Evolutionary conservation across 2,329 filamentous ascomycete species (phyloP), one percentile per base, ranked within the genome.

Genomic region (Diplodia sapinea): DNA sequence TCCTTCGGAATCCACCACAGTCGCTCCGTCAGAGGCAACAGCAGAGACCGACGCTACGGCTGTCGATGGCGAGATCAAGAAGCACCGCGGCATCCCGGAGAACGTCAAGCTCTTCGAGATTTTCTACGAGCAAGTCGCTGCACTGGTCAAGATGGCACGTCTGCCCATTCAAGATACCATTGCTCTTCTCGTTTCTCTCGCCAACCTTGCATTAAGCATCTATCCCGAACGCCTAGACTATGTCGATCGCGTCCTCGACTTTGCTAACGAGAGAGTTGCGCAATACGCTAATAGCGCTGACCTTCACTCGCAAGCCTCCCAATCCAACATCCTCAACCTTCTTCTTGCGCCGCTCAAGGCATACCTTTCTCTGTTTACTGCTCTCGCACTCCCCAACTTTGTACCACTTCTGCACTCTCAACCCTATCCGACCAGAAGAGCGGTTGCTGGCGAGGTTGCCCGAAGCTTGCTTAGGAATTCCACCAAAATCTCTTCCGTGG

Each of bases 221-320:
- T 98, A 99, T 75, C 94, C 95, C 0, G 90, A 95, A 70, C 87
- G 91, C 67, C 83, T 98, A 69, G 94, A 98, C 82, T 98, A 97
- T 74, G 92, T 98, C 61, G 93, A 99, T 75, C 94, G 98, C 78
- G 91, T 98, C 57, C 84, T 99, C 49, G 89, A 91, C 66, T 98
- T 95, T 77, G 94, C 94, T 61, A 90, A 91, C 63, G 85, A 89
- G 73, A 97, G 98, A 79, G 92, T 94, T 47, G 86, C 88, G 63
- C 93, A 97, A 77, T 92, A 96, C 79, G 89, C 91, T 68, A 97
- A 97, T 79, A 97, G 94, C 73, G 90, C 95, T n/a, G 95, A 99
- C 75, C 84, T 99, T 33, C 95, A 98, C 80, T 94, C 94, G 4
- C 87, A 90, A 68, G 87, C 89, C 5, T 91, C 93, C 11, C 96